phyloP scores from a whole-genome alignment of 352 stramenopile species.

The Phytopythium aichiense region DNA sequence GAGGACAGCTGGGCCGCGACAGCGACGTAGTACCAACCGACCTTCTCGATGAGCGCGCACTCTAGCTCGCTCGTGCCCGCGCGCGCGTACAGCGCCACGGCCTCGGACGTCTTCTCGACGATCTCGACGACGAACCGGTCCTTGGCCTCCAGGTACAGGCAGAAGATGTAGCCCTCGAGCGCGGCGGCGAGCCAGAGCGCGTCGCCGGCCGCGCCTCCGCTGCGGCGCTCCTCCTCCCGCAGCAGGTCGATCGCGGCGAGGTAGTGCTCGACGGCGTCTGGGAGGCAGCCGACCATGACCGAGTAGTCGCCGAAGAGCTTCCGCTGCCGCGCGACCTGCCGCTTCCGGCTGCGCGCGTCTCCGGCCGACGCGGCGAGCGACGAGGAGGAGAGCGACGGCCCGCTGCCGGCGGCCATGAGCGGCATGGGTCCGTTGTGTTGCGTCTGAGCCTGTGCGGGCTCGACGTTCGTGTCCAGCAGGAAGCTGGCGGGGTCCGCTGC shows the following conservation, averaged over 20 bases:
- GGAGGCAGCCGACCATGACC: constrained; percentile 56
- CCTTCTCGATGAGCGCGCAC: constrained; percentile 58
- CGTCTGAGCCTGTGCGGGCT: constrained; percentile 33
- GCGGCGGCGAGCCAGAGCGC: constrained; percentile 75
- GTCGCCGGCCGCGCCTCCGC: constrained; percentile 38
- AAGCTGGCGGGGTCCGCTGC: constrained; percentile 18
- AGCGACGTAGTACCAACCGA: constrained; percentile 68
- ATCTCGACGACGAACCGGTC: constrained; percentile 70
- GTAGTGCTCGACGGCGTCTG: constrained; percentile 73
- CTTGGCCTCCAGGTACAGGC: constrained; percentile 39
- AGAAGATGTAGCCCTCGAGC: constrained; percentile 72
- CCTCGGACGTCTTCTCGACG: constrained; percentile 76
- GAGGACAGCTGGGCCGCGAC: constrained; percentile 22
- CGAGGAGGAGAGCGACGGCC: constrained; percentile 11
- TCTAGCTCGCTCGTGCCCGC: constrained; percentile 67
- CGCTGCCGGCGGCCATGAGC: constrained; percentile 9
- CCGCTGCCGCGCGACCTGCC: constrained; percentile 51
- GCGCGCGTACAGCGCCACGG: constrained; percentile 58
- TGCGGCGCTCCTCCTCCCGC: constrained; percentile 71
- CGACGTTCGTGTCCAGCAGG: constrained; percentile 72
- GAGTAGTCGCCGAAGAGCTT: constrained; percentile 84
- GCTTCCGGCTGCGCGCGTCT: constrained; percentile 45
- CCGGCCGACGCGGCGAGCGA: constrained; percentile 19
- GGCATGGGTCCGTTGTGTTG: constrained; percentile 20
- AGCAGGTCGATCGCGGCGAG: constrained; percentile 63